Conservation (phyloP, 2,329 filamentous ascomycete species). For the Cercospora canescens region DNA sequence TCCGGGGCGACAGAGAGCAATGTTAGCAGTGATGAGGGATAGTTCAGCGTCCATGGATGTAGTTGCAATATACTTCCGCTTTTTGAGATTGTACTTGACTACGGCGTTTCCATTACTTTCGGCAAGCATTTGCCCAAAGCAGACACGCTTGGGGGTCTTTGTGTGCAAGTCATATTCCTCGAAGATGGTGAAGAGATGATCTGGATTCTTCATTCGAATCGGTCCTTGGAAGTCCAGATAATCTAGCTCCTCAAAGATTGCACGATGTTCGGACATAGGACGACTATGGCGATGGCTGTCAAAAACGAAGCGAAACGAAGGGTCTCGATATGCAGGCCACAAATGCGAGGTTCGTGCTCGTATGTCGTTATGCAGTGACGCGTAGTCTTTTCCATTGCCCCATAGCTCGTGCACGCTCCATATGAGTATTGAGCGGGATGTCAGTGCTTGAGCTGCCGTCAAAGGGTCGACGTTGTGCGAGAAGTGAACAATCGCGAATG, state of each 20-base stretch:
- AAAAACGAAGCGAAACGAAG: conserved; percentile 79
- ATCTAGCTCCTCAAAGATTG: conserved; percentile 77
- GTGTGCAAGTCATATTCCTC: conserved; percentile 71
- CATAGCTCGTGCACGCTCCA: conserved; percentile 88
- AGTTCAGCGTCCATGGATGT: conserved; percentile 98
- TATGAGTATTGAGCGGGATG: conserved; percentile 76
- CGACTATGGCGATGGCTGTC: conserved; percentile 81
- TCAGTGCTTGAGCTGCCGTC: conserved; percentile 62
- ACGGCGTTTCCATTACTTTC: conserved; percentile 64
- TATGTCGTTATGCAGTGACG: conserved; percentile 67
- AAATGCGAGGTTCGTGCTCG: conserved; percentile 58
- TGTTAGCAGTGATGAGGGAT: conserved; percentile 86
- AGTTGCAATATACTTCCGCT: conserved; percentile 87
- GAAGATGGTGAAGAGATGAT: conserved; percentile 75
- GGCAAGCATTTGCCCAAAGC: conserved; percentile 72
- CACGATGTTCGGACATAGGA: conserved; percentile 61
- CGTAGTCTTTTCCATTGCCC: conserved; percentile 69
- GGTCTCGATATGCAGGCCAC: conserved; percentile 65
- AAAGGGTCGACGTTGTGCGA: conserved; percentile 18
- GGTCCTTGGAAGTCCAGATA: conserved; percentile 77
- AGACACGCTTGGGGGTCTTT: conserved; percentile 59
- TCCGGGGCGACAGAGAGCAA: conserved; percentile 77
- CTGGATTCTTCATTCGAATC: conserved; percentile 72
- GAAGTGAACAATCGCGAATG: conserved; percentile 77
- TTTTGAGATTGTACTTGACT: conserved; percentile 83